Percentiles rank a stretch among this genome's conserved stretches.
These are phyloP conservation scores for Luffa acutangula DNA, from an alignment of 306 rosid genomes.

Conservation along the genomic window DNA sequence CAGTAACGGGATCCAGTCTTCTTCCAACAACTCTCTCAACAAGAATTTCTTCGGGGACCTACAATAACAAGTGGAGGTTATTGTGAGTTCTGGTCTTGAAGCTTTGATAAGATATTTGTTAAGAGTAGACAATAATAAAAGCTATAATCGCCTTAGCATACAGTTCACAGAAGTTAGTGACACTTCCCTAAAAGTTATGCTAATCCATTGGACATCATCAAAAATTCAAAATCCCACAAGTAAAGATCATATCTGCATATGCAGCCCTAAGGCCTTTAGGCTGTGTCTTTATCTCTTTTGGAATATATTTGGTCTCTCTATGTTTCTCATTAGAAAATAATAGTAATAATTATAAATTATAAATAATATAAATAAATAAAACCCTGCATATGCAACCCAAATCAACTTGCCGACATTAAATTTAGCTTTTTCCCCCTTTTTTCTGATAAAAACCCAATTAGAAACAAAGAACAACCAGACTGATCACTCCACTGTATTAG, in stretches of 20 bases:
- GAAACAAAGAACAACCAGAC: neutral
- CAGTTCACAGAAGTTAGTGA: neutral
- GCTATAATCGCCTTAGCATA: neutral
- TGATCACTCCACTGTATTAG: neutral
- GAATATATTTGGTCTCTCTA: too few species aligned
- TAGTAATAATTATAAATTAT: too few species aligned
- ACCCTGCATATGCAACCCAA: neutral
- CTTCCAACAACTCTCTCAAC: slow-evolving; percentile 92
- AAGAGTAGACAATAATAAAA: neutral
- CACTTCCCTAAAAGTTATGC: neutral
- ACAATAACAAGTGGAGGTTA: slow-evolving; percentile 17
- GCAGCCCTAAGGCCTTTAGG: neutral
- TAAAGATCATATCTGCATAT: neutral
- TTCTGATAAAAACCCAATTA: neutral
- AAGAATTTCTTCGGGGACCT: slow-evolving; percentile 83
- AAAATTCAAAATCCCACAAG: neutral
- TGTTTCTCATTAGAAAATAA: too few species aligned
- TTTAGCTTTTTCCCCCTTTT: neutral
- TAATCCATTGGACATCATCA: neutral
- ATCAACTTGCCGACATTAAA: neutral
- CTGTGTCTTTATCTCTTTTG: too few species aligned
- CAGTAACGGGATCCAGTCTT: slow-evolving; percentile 85
- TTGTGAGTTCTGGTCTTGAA: neutral
- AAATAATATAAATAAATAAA: too few species aligned
- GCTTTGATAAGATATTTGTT: neutral